Evolutionary conservation across 176 grass and related monocot genomes (phyloP).

Genomic region (Rhynchospora pubera): DNA sequence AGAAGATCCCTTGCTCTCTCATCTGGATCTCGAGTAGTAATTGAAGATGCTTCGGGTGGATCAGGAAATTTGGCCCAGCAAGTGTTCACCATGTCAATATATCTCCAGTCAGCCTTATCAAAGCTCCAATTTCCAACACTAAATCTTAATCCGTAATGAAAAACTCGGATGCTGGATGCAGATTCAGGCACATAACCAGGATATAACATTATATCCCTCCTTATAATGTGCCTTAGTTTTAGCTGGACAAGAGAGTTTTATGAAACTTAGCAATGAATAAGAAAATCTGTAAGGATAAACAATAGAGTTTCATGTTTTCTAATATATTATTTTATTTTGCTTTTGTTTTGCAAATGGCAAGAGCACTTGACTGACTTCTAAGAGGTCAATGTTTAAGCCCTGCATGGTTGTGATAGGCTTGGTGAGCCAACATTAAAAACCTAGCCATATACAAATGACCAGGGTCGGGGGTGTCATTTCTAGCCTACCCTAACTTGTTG

Average conservation of each 20-base stretch:
- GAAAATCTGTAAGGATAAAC: background rate
- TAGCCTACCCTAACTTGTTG: no score
- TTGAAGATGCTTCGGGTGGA: slow-evolving; percentile 63
- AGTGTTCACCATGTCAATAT: slow-evolving; percentile 62
- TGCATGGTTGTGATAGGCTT: no score
- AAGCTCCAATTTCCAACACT: slow-evolving; percentile 88
- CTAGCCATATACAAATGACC: no score
- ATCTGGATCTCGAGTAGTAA: slow-evolving; percentile 34
- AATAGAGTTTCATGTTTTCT: background rate
- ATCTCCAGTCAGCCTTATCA: slow-evolving; percentile 93
- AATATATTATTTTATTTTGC: background rate
- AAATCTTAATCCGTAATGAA: slow-evolving; percentile 95
- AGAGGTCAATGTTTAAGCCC: no score
- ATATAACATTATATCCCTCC: slow-evolving; percentile 83
- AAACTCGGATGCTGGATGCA: slow-evolving; percentile 63
- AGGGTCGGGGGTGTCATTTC: no score
- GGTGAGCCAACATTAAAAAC: no score
- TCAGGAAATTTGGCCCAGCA: slow-evolving; percentile 90
- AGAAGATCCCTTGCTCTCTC: slow-evolving; percentile 71
- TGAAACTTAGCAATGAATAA: background rate
- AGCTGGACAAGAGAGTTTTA: slow-evolving; percentile 43
- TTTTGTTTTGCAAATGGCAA: background rate
- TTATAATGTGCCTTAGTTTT: slow-evolving; percentile 74
- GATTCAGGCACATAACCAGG: slow-evolving; percentile 77
- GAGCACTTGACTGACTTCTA: no score